Base-by-base conservation (phyloP, 805 yeast species). In the Yamadazyma philogaea region DNA sequence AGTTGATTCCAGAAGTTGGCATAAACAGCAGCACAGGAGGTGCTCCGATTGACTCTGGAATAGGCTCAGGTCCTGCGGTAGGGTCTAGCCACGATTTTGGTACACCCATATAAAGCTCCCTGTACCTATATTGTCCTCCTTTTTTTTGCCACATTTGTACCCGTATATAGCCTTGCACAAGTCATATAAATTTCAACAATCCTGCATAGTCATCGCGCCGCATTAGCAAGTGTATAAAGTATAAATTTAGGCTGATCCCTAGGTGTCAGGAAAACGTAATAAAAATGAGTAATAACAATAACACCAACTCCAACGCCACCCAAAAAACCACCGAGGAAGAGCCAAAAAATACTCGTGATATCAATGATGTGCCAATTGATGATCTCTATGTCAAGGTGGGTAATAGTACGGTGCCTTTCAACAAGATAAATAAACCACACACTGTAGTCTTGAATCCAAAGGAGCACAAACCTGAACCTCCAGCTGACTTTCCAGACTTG, bases 1-100 rank as follows among this genome's bases (percentile, higher is more conserved):
- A 61, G 22, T 50, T 70, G 58, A 70, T 76, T 10, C 74, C 81
- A 0, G 81, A 70, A 47, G 71, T 70, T 1, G 74, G 75, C 1
- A 50, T 62, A 26, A 64, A 60, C 37, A 42, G 52, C 10, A 65
- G 72, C 47, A 70, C 75, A 11, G 75, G 74, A 1, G 74, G 74
- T 1, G 52, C 22, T 14, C 32, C 37, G 8, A 24, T 24, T 19
- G 35, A 20, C 16, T 8, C 18, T 17, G 26, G 26, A 22, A 10
- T 22, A 22, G 26, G 26, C 10, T 6, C 26, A 7, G 26, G 26
- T 24, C n/a, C 28, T 24, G 28, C n/a, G 12, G 28, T 24, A n/a
- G 28, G 10, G 8, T 24, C 28, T 24, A n/a, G 8, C 28, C 12
- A 11, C 28, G 12, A 24, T 24, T 3, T 24, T n/a, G 33, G 33